A percentile compares a stretch with the other conserved stretches of the same genome.
Evolutionary conservation across 2,329 filamentous ascomycete species (phyloP).

Genomic region (Knoxdaviesia proteae): DNA sequence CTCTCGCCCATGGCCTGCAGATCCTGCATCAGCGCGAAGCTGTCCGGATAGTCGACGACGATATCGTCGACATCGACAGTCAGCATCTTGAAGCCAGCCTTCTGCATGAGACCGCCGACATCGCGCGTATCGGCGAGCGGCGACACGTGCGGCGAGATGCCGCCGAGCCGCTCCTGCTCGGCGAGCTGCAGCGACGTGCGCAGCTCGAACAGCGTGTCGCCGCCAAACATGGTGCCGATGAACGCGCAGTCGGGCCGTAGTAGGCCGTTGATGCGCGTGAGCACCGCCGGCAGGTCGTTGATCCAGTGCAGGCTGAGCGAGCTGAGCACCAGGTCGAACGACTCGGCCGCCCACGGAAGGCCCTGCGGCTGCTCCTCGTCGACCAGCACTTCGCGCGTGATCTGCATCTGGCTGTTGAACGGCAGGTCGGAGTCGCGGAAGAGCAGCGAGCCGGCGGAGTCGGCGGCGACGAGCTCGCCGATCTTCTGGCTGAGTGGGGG

Average conservation of each 20-base stretch:
- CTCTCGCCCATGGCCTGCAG: conserved; percentile 91
- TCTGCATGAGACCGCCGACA: conserved; percentile 67
- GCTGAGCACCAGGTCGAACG: conserved; percentile 79
- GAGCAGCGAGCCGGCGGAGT: conserved; percentile 58
- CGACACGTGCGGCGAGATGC: conserved; percentile 75
- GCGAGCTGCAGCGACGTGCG: conserved; percentile 84
- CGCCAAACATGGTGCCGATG: conserved; percentile 88
- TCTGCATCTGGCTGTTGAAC: conserved; percentile 54
- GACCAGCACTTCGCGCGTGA: conserved; percentile 55
- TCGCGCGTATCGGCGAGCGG: conserved; percentile 84
- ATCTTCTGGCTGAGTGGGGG: conserved; percentile 53
- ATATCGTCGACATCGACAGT: conserved; percentile 97
- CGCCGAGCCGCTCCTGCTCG: conserved; percentile 76
- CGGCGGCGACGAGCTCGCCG: conserved; percentile 54
- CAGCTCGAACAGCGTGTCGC: conserved; percentile 82
- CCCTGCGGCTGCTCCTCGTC: conserved; percentile 44
- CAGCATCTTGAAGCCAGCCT: conserved; percentile 82
- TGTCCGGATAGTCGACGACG: conserved; percentile 80
- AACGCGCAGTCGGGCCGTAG: conserved; percentile 85
- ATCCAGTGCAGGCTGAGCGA: conserved; percentile 90
- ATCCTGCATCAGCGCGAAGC: conserved; percentile 79
- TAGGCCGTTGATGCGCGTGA: conserved; percentile 67
- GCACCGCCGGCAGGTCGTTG: conserved; percentile 75
- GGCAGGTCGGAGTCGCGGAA: conserved; percentile 56
- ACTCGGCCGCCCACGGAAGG: conserved; percentile 52